Evolutionary conservation across 257 asterid genomes (phyloP).

Genomic region (Mitragyna speciosa): DNA sequence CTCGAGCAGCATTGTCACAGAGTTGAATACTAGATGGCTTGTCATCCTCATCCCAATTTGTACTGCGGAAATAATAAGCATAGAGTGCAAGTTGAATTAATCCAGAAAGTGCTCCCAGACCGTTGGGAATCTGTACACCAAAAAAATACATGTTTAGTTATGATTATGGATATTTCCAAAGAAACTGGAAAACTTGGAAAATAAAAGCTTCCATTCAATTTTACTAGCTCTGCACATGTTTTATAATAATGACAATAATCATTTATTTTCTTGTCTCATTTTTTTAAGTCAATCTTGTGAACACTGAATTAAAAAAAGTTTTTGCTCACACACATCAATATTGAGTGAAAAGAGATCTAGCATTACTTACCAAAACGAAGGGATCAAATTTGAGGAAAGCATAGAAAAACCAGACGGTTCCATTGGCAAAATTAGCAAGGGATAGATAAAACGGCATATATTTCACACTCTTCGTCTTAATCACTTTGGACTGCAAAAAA

Average conservation of each 20-base stretch:
- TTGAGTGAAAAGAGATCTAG: neutral
- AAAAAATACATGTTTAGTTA: no score
- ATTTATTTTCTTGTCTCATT: no score
- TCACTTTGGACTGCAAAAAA: slow-evolving; percentile 54
- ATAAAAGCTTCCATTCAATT: no score
- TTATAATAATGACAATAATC: no score
- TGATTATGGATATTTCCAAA: no score
- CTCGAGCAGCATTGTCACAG: neutral
- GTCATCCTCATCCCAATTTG: no score
- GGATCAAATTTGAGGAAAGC: slow-evolving; percentile 61
- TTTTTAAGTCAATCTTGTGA: no score
- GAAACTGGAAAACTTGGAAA: no score
- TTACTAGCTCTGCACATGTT: no score
- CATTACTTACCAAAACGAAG: slow-evolving; percentile 47
- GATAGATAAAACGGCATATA: slow-evolving; percentile 75
- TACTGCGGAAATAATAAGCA: slow-evolving; percentile 32
- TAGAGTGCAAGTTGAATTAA: slow-evolving; percentile 38
- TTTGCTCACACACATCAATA: neutral
- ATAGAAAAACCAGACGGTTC: no score
- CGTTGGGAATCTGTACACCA: slow-evolving; percentile 42
- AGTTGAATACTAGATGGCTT: neutral
- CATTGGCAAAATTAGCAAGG: slow-evolving; percentile 59
- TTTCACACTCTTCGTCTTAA: slow-evolving; percentile 71
- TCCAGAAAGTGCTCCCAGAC: slow-evolving; percentile 45
- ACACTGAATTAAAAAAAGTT: no score